Evolutionary conservation across 306 rosid genomes (phyloP).

Genomic region (Castanea crenata): DNA sequence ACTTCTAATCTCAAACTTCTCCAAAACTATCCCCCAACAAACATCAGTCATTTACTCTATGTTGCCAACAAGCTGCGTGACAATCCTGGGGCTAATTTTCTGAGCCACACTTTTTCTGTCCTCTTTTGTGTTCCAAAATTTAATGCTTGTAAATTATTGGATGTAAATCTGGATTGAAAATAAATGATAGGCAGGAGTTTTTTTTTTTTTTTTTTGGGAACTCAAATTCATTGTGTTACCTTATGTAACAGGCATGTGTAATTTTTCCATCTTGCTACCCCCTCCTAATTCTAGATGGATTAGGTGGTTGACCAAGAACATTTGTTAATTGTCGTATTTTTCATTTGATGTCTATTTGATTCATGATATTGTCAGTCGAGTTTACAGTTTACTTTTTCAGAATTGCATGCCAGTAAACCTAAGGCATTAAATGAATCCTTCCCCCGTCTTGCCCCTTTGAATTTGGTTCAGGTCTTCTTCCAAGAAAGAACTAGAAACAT

Average conservation of each 20-base stretch:
- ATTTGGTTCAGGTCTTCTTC: too few relatives aligned
- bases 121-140: slow-evolving; percentile 18
- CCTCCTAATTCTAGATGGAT: not conserved
- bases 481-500: too few relatives aligned
- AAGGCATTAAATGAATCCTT: too few relatives aligned
- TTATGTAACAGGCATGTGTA: not conserved
- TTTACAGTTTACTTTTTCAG: too few relatives aligned
- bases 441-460: too few relatives aligned
- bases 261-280: not conserved
- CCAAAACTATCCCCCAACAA: slow-evolving; percentile 84
- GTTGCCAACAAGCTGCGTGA: slow-evolving; percentile 95
- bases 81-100: slow-evolving; percentile 47
- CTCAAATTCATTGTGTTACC: slow-evolving; percentile 1
- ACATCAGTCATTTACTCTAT: slow-evolving; percentile 92
- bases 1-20: slow-evolving; percentile 94
- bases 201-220: not conserved
- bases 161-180: slow-evolving; percentile 46
- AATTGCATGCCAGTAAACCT: too few relatives aligned
- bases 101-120: slow-evolving; percentile 10
- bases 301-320: not conserved
- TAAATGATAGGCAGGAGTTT: slow-evolving; percentile 5
- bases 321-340: not conserved
- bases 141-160: slow-evolving; percentile 50
- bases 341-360: not conserved
- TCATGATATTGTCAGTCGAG: too few relatives aligned